These are phyloP conservation scores for Chalciporus piperatus DNA, from an alignment of 768 basidiomycete species.

Conservation along the genomic window DNA sequence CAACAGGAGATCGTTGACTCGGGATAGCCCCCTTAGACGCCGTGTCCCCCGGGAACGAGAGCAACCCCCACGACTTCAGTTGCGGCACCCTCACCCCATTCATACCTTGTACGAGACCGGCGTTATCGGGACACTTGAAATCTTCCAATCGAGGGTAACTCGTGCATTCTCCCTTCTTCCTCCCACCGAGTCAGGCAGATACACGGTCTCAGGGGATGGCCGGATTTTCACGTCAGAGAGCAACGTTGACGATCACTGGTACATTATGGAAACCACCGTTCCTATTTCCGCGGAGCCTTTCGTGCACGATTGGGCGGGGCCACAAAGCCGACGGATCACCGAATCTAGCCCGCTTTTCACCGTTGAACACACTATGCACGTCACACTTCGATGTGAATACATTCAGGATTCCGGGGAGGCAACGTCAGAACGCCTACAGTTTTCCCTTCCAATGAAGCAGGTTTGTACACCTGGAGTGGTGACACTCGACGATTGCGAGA, in stretches of 20 bases:
- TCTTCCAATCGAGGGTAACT: conserved; percentile 24
- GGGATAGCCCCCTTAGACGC: conserved; percentile 42
- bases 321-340: conserved; percentile 39
- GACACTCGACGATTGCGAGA: background rate
- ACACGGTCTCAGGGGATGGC: conserved; percentile 48
- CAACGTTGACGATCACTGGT: conserved; percentile 21
- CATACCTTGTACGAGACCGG: conserved; percentile 46
- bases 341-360: conserved; percentile 53
- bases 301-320: conserved; percentile 30
- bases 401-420: conserved; percentile 33
- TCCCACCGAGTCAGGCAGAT: conserved; percentile 42
- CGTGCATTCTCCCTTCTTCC: conserved; percentile 50
- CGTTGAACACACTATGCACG: conserved; percentile 50
- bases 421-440: conserved; percentile 28
- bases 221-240: conserved; percentile 43
- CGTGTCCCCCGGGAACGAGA: conserved; percentile 52
- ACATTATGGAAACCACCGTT: conserved; percentile 24
- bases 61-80: conserved; percentile 65
- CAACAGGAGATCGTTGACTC: conserved; percentile 41
- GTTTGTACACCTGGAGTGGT: conserved; percentile 39
- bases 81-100: conserved; percentile 53
- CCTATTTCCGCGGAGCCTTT: conserved; percentile 16
- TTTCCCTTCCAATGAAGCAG: conserved; percentile 51
- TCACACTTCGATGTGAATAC: conserved; percentile 59
- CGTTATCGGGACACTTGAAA: conserved; percentile 28